These are phyloP conservation scores for Cardamine resedifolia DNA, from an alignment of 345 rosid genomes.

Conservation along the genomic window DNA sequence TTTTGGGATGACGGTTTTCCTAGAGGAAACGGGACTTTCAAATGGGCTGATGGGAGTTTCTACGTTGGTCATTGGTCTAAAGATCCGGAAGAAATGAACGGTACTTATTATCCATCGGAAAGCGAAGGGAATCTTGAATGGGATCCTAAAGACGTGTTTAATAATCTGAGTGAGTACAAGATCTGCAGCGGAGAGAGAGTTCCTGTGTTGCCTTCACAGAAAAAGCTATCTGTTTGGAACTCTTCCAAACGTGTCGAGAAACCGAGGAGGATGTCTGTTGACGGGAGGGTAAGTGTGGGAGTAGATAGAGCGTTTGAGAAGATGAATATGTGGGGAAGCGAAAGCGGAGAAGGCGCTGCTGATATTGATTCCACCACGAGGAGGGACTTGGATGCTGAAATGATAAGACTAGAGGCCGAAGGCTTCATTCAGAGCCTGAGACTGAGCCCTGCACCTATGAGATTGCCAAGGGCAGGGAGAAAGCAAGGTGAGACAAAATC, in stretches of 20 bases:
- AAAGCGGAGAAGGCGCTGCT: conserved; percentile 40
- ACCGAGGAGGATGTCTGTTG: conserved; percentile 71
- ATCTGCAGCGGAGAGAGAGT: conserved; percentile 68
- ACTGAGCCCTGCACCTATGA: conserved; percentile 48
- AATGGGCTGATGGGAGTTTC: conserved; percentile 77
- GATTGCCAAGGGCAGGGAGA: conserved; percentile 57
- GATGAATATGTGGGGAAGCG: conserved; percentile 67
- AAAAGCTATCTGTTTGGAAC: conserved; percentile 70
- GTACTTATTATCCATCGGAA: conserved; percentile 63
- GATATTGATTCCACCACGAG: conserved; percentile 36
- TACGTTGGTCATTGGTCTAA: conserved; percentile 84
- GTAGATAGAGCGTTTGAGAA: conserved; percentile 72
- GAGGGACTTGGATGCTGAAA: conserved; percentile 46
- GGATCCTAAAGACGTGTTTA: conserved; percentile 65
- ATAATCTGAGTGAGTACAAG: conserved; percentile 34
- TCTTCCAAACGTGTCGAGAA: conserved; percentile 61
- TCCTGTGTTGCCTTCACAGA: conserved; percentile 80
- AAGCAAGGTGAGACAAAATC: conserved; percentile 85
- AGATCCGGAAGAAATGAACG: conserved; percentile 68
- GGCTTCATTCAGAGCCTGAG: conserved; percentile 39
- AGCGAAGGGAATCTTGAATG: conserved; percentile 48
- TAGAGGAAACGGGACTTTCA: conserved; percentile 66
- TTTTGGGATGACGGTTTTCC: conserved; percentile 81
- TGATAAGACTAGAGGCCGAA: conserved; percentile 46
- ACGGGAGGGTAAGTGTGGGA: conserved; percentile 82